Evolutionary conservation across 768 basidiomycete genomes (phyloP), one percentile per base, ranked within the genome.

Genomic region (Pulveroboletus ravenelii): DNA sequence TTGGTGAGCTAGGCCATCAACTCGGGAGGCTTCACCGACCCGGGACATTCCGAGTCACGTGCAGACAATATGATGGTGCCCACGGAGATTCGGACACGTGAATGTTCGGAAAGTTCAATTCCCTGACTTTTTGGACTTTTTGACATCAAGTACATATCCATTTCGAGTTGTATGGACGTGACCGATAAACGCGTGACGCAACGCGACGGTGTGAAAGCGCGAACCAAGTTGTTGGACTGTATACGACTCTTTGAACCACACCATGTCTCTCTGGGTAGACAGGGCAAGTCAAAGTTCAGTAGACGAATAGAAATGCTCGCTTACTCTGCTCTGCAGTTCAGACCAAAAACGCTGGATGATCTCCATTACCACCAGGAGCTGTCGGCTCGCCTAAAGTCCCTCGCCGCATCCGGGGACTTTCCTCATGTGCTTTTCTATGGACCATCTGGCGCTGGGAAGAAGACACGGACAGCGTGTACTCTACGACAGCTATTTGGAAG

Each of bases 381-480:
- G 30, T 90, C 93, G 17, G 74, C 78, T 20, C 81, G 95, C 23
- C 74, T 97, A 30, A 79, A 78, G 53, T 87, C 93, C 2, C 74
- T 97, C 54, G 86, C 94, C 0, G 79, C 83, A 1, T 86, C 90
- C 1, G 90, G 91, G 1, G 94, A 98, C 74, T 97, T 99, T 65
- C 95, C 95, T 8, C 95, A 99, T 66, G 85, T 96, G 74, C 80
- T 99, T 2, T 95, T 98, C 73, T 99, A 97, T 63, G 95, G 95
- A 0, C 95, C 95, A 8, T 90, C 90, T 5, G 95, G 95, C 18
- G 93, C 95, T 13, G 95, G 95, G 14, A 98, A 98, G 76, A 99
- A 99, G 79, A 98, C 95, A 39, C 78, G 95, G 34, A 93, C 98
- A 59, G 85, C 86, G 58, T 90, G 89, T 54, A 94, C 91, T 6